Percentiles rank a stretch among this genome's conserved stretches.
These are phyloP conservation scores for Vanrija pseudolonga DNA, from an alignment of 1,284 basidiomycete genomes.

Conservation along the genomic window DNA sequence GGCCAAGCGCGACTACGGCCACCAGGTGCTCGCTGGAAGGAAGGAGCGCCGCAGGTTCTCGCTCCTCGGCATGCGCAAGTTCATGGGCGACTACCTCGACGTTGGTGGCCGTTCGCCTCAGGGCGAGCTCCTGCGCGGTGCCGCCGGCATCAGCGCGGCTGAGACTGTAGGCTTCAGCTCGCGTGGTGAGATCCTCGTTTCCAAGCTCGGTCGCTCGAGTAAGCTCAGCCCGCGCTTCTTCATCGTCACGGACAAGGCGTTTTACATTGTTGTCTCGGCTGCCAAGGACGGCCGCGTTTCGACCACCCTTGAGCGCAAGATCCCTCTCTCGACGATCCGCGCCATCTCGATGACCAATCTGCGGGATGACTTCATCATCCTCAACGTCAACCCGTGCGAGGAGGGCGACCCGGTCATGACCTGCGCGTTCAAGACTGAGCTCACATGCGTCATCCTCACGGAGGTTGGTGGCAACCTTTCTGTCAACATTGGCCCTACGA, in stretches of 20 bases:
- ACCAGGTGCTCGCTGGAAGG: slow-evolving; percentile 81
- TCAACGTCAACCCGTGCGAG: slow-evolving; percentile 71
- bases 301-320: slow-evolving; percentile 77
- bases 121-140: slow-evolving; percentile 71
- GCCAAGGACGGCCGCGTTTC: slow-evolving; percentile 63
- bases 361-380: slow-evolving; percentile 88
- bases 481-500: slow-evolving; percentile 71
- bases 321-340: slow-evolving; percentile 81
- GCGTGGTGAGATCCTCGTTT: slow-evolving; percentile 79
- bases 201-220: slow-evolving; percentile 81
- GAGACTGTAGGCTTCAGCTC: slow-evolving; percentile 84
- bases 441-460: slow-evolving; percentile 76
- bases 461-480: slow-evolving; percentile 73
- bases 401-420: slow-evolving; percentile 95
- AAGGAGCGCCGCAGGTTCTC: slow-evolving; percentile 94
- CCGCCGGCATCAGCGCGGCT: slow-evolving; percentile 67
- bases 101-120: slow-evolving; percentile 75
- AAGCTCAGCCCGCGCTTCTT: slow-evolving; percentile 89
- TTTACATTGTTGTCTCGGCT: slow-evolving; percentile 74
- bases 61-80: slow-evolving; percentile 88
- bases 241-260: slow-evolving; percentile 80
- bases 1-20: slow-evolving; percentile 87
- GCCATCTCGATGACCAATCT: slow-evolving; percentile 80
- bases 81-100: slow-evolving; percentile 95
- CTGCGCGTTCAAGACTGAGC: slow-evolving; percentile 94